A percentile compares a stretch with the other conserved stretches of the same genome.
phyloP scores from a whole-genome alignment of 2,329 filamentous ascomycete genomes.

The Coleophoma crateriformis region DNA sequence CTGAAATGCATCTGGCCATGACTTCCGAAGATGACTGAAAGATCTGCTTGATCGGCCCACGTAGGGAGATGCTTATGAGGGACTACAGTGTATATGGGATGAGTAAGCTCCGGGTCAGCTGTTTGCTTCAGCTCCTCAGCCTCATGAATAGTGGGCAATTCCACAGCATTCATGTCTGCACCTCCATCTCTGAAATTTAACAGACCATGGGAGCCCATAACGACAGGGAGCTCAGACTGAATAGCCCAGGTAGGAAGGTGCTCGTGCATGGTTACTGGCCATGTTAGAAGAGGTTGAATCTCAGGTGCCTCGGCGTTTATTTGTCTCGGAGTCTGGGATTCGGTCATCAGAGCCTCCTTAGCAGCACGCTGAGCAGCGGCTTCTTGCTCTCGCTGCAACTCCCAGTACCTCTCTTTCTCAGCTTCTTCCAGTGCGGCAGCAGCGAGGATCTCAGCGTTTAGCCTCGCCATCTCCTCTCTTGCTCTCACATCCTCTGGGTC shows the following conservation, averaged over 20 bases:
- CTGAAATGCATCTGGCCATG: slow-evolving; percentile 1
- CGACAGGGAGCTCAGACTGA: slow-evolving; percentile 1
- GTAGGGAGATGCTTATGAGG: not conserved
- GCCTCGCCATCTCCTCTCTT: not conserved
- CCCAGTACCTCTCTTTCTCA: not conserved
- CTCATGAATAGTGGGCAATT: not conserved
- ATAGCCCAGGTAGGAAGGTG: slow-evolving; percentile 2
- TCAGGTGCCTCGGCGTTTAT: not conserved
- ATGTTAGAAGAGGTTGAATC: not conserved
- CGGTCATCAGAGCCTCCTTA: not conserved
- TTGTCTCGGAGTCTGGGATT: not conserved
- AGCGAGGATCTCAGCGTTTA: slow-evolving; percentile 1
- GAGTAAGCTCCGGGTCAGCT: too few relatives aligned
- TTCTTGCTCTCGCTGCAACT: too few relatives aligned
- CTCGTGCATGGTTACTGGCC: slow-evolving; percentile 2
- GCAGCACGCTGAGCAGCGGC: not conserved
- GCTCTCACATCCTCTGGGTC: not conserved
- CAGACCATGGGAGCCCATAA: not conserved
- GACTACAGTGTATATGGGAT: not conserved
- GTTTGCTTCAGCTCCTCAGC: not conserved
- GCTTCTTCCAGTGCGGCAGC: not conserved
- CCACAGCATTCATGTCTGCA: slow-evolving; percentile 1
- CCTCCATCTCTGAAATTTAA: slow-evolving; percentile 2
- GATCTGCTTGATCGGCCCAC: slow-evolving; percentile 2
- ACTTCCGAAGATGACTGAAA: not conserved